Evolutionary conservation across 495 filamentous ascomycete genomes (phyloP).

Genomic region (Aspergillus affinis): DNA sequence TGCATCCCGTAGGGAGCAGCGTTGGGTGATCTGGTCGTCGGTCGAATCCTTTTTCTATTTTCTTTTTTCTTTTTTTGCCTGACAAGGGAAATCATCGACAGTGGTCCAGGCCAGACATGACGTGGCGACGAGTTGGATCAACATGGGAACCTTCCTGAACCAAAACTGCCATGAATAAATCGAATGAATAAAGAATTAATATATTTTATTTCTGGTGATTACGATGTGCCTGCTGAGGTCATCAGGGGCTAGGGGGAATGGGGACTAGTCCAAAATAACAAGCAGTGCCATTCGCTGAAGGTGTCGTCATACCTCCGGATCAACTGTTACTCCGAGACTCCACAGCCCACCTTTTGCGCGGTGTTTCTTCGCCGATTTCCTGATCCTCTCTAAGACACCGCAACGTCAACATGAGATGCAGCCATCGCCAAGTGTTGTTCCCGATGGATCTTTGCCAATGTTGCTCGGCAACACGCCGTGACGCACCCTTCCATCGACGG

Average conservation of each 20-base stretch:
- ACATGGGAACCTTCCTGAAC: slow-evolving; percentile 13
- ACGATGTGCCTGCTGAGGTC: background rate
- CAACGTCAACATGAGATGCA: background rate
- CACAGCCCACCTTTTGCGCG: background rate
- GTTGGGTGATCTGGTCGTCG: background rate
- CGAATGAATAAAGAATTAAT: background rate
- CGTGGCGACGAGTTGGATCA: slow-evolving; percentile 14
- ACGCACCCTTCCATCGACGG: background rate
- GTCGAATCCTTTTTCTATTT: background rate
- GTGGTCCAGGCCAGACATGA: slow-evolving; percentile 2
- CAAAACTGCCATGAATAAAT: background rate
- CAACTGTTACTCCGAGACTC: background rate
- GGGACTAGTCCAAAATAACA: slow-evolving; percentile 7
- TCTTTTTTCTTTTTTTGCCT: slow-evolving; percentile 1
- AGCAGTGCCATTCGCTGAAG: slow-evolving; percentile 8
- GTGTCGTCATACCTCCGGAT: slow-evolving; percentile 1
- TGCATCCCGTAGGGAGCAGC: background rate
- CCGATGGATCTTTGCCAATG: no score
- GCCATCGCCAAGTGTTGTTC: background rate
- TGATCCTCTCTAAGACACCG: background rate
- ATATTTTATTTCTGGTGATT: background rate
- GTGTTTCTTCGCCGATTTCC: background rate
- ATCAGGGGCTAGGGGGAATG: background rate
- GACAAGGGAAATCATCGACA: background rate
- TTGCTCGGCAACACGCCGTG: background rate